These are phyloP conservation scores for Kwoniella shandongensis DNA, from an alignment of 768 basidiomycete genomes.

Conservation along the genomic window DNA sequence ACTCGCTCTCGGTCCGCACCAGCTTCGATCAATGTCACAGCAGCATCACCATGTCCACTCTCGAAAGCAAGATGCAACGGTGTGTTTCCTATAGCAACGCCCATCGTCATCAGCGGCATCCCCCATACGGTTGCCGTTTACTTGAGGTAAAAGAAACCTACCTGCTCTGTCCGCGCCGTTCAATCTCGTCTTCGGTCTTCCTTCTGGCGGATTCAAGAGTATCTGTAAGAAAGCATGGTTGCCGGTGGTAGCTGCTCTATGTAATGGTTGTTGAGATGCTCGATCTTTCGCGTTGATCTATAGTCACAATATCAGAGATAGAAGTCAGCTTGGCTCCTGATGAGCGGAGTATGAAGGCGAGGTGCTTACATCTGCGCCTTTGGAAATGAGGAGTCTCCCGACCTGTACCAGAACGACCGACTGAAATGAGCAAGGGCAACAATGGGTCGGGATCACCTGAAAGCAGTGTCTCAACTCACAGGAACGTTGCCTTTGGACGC, in stretches of 20 bases:
- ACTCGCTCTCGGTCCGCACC: constrained; percentile 90
- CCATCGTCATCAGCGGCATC: background rate
- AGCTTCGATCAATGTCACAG: constrained; percentile 86
- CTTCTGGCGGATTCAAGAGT: constrained; percentile 78
- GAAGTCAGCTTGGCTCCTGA: constrained; percentile 31
- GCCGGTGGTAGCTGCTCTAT: constrained; percentile 94
- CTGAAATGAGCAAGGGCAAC: constrained; percentile 3
- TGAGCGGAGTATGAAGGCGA: too few relatives aligned
- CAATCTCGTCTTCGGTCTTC: constrained; percentile 67
- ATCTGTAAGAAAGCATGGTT: constrained; percentile 83
- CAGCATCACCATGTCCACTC: constrained; percentile 86
- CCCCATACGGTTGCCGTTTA: too few relatives aligned
- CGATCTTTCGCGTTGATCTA: constrained; percentile 93
- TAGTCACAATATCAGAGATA: too few relatives aligned
- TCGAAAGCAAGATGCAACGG: constrained; percentile 97
- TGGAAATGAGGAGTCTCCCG: constrained; percentile 75
- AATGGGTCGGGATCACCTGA: background rate
- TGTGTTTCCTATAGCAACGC: constrained; percentile 70
- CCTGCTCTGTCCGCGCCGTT: constrained; percentile 63
- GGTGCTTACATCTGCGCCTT: constrained; percentile 91
- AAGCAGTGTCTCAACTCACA: constrained; percentile 21
- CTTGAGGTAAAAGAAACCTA: constrained; percentile 11
- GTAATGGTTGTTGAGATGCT: constrained; percentile 90
- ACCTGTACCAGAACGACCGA: constrained; percentile 62
- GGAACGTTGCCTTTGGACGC: constrained; percentile 52